phyloP scores from a whole-genome alignment of 2,329 filamentous ascomycete genomes.

The Sporothrix protearum region DNA sequence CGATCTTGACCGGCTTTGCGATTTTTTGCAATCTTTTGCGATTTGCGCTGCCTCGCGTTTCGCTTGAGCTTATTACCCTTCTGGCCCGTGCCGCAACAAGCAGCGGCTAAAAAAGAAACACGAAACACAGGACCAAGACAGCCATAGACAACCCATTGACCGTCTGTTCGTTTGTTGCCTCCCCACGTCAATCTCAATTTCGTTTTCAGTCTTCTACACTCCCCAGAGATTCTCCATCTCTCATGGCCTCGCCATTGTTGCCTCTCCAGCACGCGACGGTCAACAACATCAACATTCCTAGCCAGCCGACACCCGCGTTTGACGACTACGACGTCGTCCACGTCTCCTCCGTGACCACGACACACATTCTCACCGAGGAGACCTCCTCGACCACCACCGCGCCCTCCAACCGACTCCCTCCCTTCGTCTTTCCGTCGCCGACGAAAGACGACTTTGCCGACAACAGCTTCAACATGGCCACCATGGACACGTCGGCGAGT shows the following conservation, averaged over 20 bases:
- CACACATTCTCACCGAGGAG: not conserved
- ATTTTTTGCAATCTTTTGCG: not conserved
- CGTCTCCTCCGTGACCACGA: constrained; percentile 28
- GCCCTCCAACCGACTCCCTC: not conserved
- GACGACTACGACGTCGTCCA: constrained; percentile 37
- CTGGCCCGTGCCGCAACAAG: not conserved
- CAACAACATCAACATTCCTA: constrained; percentile 34
- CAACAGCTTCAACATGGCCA: not conserved
- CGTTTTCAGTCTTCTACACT: not conserved
- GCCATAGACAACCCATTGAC: not conserved
- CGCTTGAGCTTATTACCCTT: constrained; percentile 3
- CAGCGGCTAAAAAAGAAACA: constrained; percentile 5
- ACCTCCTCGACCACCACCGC: constrained; percentile 13
- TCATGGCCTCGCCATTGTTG: constrained; percentile 43
- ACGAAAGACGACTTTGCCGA: constrained; percentile 22
- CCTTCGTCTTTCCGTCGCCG: constrained; percentile 15
- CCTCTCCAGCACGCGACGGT: constrained; percentile 40
- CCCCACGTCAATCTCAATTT: not conserved
- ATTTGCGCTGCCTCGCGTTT: not conserved
- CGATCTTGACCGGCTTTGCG: not conserved
- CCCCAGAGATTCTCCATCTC: not conserved
- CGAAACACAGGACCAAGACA: not conserved
- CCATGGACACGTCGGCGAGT: constrained; percentile 29
- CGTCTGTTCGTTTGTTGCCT: not conserved
- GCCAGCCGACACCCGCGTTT: constrained; percentile 26